phyloP scores from a whole-genome alignment of 768 basidiomycete species.

The Pleurotus salmoneostramineus region DNA sequence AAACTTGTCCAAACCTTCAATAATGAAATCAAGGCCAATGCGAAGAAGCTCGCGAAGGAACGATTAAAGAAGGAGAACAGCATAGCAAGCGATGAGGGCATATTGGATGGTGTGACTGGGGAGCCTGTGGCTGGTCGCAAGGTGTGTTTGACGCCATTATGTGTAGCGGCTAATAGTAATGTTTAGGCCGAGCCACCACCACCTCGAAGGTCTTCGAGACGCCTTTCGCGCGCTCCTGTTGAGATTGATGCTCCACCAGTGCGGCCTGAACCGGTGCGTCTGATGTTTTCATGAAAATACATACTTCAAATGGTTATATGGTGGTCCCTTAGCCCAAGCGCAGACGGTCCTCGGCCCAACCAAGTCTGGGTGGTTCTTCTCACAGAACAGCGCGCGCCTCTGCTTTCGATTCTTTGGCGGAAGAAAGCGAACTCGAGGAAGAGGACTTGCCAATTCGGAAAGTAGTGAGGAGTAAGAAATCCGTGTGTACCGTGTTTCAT shows the following conservation, averaged over 20 bases:
- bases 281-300: background rate
- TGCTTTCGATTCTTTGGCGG: constrained; percentile 43
- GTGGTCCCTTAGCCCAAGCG: constrained; percentile 58
- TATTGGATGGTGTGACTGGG: constrained; percentile 82
- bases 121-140: constrained; percentile 48
- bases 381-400: constrained; percentile 28
- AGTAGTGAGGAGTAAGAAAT: constrained; percentile 56
- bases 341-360: constrained; percentile 76
- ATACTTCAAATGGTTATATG: constrained; percentile 9
- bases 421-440: constrained; percentile 79
- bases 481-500: constrained; percentile 28
- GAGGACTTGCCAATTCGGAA: constrained; percentile 58
- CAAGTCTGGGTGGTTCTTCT: constrained; percentile 51
- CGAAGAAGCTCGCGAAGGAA: constrained; percentile 57
- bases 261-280: constrained; percentile 55
- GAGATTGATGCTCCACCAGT: constrained; percentile 34
- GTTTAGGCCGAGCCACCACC: constrained; percentile 19
- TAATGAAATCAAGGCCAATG: constrained; percentile 64
- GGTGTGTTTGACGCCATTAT: constrained; percentile 26
- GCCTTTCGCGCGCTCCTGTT: constrained; percentile 54
- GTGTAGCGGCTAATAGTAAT: constrained; percentile 8
- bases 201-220: constrained; percentile 57
- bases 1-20: constrained; percentile 78
- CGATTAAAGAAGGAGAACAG: constrained; percentile 64
- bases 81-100: constrained; percentile 76